Evolutionary conservation across 2,329 filamentous ascomycete genomes (phyloP), one percentile per base, ranked within the genome.

Genomic region (Leptodontidium sp.): DNA sequence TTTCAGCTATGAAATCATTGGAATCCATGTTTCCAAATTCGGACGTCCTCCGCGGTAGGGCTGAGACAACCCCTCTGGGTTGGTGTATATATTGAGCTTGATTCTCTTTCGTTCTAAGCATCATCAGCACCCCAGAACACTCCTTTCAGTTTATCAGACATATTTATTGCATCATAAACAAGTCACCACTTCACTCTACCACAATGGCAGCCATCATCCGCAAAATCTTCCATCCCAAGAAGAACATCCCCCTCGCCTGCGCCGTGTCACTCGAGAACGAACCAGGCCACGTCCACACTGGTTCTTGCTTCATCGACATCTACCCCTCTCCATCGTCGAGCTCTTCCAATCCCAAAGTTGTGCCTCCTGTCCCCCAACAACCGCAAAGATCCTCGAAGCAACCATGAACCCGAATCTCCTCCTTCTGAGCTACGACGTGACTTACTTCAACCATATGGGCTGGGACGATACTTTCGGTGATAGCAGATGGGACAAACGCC

Each of bases 331-430:
- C 38, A 69, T 80, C 12, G 75, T 77, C 2, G 79, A 81, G 69
- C 74, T 80, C 15, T 80, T 78, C 71, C 77, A 79, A 66, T 40
- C 78, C 0, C 78, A 80, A 69, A 76, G 76, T 63, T 80, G 79
- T 57, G 71, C 67, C 14, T 76, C 78, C 2, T 81, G 78, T 32
- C 77, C 78, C 1, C 76, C 78, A 0, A 75, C 78, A 17, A 72
- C 79, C 4, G 74, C 76, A 0, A 72, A 67, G 21, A 78, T 80
- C 61, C 77, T 76, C 38, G 73, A 76, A 8, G 75, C 72, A 26
- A 75, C 75, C 8, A 74, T 72, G 43, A 66, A 74, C 45, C 76
- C 76, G 1, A 79, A 79, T 66, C 66, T 79, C 21, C 72, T 77
- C 50, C 75, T 80, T 8, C 71, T 80, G 15, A 79, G 76, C 49